These are phyloP conservation scores for Pholiota adiposa DNA, from an alignment of 1,284 basidiomycete genomes.

Conservation along the genomic window DNA sequence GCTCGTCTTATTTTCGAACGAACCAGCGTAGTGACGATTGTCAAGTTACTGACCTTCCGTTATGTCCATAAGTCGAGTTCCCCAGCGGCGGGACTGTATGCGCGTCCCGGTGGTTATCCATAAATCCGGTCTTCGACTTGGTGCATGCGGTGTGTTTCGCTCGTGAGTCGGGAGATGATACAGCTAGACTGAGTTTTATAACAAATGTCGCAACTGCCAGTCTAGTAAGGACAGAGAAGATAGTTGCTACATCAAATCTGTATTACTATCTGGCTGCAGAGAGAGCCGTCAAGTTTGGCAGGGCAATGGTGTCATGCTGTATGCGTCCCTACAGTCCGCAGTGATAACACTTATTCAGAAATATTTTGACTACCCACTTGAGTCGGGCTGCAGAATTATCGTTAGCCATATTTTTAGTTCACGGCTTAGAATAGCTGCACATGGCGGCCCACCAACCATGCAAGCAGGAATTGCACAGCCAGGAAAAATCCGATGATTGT, in stretches of 20 bases:
- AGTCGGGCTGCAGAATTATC: too few relatives aligned
- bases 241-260: neutral
- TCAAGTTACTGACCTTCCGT: neutral
- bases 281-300: neutral
- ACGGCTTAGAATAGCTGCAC: neutral
- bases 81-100: neutral
- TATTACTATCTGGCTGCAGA: too few relatives aligned
- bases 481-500: neutral
- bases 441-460: too few relatives aligned
- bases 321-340: neutral
- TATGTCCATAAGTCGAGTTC: neutral
- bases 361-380: too few relatives aligned
- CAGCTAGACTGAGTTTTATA: neutral
- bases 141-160: neutral
- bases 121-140: neutral
- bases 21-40: neutral
- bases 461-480: too few relatives aligned
- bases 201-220: neutral
- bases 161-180: neutral
- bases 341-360: neutral
- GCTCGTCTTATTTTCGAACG: neutral
- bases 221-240: neutral
- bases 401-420: too few relatives aligned
- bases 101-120: neutral
- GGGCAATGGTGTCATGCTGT: constrained; percentile 1